Conservation (phyloP, 805 yeast species). For the Saccharomycopsis microspora region DNA sequence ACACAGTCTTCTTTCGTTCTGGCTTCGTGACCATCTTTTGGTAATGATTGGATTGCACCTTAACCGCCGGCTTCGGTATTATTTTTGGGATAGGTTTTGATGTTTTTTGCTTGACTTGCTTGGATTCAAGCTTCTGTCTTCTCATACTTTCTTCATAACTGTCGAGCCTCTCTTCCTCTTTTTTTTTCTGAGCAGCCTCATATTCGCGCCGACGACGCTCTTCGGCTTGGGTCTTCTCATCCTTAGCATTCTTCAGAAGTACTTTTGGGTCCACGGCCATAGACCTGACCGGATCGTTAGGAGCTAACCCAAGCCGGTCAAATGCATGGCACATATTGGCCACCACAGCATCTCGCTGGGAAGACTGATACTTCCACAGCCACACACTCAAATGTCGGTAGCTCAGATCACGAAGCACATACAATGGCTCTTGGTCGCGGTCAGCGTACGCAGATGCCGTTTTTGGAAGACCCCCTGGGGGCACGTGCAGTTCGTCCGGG, state of each 20-base stretch:
- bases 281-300: slow-evolving; percentile 10
- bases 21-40: too few species aligned
- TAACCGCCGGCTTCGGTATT: too few species aligned
- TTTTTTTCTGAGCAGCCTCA: background rate
- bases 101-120: too few species aligned
- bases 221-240: slow-evolving; percentile 5
- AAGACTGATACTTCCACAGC: slow-evolving; percentile 12
- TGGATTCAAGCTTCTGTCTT: too few species aligned
- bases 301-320: slow-evolving; percentile 6
- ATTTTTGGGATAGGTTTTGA: too few species aligned
- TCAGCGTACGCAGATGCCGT: background rate
- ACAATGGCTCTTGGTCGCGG: too few species aligned
- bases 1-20: background rate
- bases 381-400: slow-evolving; percentile 13
- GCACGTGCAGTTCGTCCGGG: background rate
- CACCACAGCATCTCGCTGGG: slow-evolving; percentile 3
- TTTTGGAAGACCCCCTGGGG: background rate
- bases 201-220: slow-evolving; percentile 1
- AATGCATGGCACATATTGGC: slow-evolving; percentile 12
- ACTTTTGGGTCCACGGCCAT: slow-evolving; percentile 10
- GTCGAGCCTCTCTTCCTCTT: background rate
- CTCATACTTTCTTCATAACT: background rate
- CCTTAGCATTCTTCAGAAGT: background rate
- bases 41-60: too few species aligned
- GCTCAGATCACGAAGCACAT: slow-evolving; percentile 9